Base-by-base conservation (phyloP, 169 alveolate species). In the Plasmodium adleri region DNA sequence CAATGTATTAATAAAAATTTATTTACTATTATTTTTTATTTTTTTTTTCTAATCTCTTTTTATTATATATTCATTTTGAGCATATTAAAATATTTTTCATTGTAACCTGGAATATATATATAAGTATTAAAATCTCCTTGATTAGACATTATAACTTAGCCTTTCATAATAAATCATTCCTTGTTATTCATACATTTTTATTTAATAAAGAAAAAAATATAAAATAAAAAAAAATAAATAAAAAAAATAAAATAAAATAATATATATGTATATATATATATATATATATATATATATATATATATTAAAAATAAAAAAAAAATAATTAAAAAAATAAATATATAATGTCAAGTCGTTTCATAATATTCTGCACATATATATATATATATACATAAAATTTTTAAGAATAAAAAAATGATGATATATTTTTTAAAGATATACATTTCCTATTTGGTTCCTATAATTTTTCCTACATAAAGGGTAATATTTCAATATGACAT, bases 101-200 rank as follows among this genome's bases (percentile, higher is more conserved):
- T 50, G 1, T 20, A 74, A 80, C 90, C 75, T 80, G 90, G 90
- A 39, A 80, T 59, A 39, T 71, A 80, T 2, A 54, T 54, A 24
- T 68, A 67, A 3, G 66, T 12, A 39, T 56, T 17, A 20, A 60
- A 71, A 60, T 68, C 60, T 15, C 62, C 64, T 7, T 62, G 20
- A 56, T 58, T 43, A 66, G 70, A 24, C 85, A 72, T 72, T 72
- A 8, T 28, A 28, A 28, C 39, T 28, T 28, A 28, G 39, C 7
- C 39, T 28, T 28, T 1, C 39, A 28, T 28, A 28, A 28, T 28
- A 28, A 28, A 28, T 28, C 5, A 28, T 28, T 54, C 39, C 10
- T 20, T 22, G 1, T 70, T 15, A 32, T 13, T 15, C 12, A 49
- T 70, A 22, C 20, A 6, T 22, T 70, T 47, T 70, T 6, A 10